These are phyloP conservation scores for Xylaria digitata DNA, from an alignment of 2,329 filamentous ascomycete species.

Conservation along the genomic window DNA sequence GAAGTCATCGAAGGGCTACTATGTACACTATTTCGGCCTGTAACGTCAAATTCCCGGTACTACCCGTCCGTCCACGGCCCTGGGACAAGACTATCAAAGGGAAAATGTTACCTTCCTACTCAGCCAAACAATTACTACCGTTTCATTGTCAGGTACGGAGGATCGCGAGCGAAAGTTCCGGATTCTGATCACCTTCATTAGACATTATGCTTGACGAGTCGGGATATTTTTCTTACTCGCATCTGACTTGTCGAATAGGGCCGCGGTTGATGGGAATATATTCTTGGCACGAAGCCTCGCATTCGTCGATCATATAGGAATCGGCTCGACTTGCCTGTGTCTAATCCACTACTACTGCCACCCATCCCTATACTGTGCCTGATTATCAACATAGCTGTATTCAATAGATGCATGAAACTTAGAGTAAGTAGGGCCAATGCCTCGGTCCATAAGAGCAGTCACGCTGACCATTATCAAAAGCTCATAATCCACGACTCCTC, in stretches of 20 bases:
- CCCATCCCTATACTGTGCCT: background rate
- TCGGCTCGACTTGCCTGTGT: constrained; percentile 4
- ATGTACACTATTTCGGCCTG: background rate
- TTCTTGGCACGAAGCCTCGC: background rate
- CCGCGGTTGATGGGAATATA: background rate
- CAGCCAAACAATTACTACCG: background rate
- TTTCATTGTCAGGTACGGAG: background rate
- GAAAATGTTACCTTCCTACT: background rate
- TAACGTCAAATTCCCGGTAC: background rate
- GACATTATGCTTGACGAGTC: background rate
- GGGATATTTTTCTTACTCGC: background rate
- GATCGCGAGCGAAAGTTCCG: background rate
- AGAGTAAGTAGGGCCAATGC: background rate
- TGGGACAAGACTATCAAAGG: constrained; percentile 1
- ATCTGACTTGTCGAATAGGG: no score
- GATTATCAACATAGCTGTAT: background rate
- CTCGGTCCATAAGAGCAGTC: background rate
- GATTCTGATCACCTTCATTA: constrained; percentile 10
- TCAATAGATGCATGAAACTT: background rate
- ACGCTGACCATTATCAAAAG: background rate
- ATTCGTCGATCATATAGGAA: background rate
- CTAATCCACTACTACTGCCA: background rate
- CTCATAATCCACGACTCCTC: background rate
- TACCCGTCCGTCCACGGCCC: constrained; percentile 10
- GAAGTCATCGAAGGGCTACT: background rate